phyloP scores from a whole-genome alignment of 1,284 basidiomycete species.

The Rhodotorula sp. region DNA sequence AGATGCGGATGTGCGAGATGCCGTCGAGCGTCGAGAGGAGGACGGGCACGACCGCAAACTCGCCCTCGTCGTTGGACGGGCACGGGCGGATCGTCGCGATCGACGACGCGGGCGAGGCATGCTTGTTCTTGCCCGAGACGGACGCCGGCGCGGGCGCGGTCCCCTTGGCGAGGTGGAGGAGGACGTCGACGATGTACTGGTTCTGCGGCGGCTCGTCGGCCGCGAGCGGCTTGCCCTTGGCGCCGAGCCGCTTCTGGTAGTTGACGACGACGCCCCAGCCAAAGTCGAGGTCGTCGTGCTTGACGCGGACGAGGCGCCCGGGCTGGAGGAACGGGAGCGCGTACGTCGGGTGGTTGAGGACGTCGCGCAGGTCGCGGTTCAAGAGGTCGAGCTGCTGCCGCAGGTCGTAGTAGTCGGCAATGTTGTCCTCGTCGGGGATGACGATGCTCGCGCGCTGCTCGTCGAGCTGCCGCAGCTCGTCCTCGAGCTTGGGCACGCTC shows the following conservation, averaged over 20 bases:
- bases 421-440: constrained; percentile 78
- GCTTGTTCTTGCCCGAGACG: constrained; percentile 47
- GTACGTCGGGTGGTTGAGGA: constrained; percentile 93
- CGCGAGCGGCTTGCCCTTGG: constrained; percentile 53
- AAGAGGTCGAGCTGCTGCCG: constrained; percentile 89
- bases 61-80: constrained; percentile 61
- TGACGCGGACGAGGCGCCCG: constrained; percentile 86
- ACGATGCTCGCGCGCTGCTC: constrained; percentile 65
- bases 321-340: constrained; percentile 88
- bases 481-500: constrained; percentile 81
- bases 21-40: constrained; percentile 82
- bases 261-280: constrained; percentile 95
- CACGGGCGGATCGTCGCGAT: constrained; percentile 76
- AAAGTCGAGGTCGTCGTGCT: constrained; percentile 83
- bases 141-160: constrained; percentile 67
- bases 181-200: constrained; percentile 91
- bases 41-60: constrained; percentile 84
- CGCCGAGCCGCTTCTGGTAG: constrained; percentile 72
- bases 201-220: constrained; percentile 77
- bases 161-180: constrained; percentile 76
- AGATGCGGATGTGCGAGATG: constrained; percentile 83
- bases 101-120: constrained; percentile 49
- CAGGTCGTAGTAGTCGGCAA: constrained; percentile 88
- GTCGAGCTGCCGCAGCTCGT: constrained; percentile 77
- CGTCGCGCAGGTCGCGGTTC: constrained; percentile 78